Base-by-base conservation (phyloP, 352 stramenopile species). In the Phytophthora tubulina region DNA sequence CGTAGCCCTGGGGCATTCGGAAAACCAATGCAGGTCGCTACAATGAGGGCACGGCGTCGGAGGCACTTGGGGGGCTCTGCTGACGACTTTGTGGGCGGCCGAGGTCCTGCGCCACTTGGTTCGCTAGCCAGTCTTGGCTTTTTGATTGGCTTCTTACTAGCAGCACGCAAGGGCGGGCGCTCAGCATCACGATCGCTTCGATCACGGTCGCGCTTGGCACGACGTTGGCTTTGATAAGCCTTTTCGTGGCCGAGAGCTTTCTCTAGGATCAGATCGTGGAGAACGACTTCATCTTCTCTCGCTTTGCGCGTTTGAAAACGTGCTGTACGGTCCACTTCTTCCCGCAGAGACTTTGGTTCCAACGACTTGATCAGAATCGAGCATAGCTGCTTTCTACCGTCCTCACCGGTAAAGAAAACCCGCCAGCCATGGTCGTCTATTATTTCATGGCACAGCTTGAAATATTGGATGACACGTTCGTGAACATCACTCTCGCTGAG, bases 251-350 rank as follows among this genome's bases (percentile, higher is more conserved):
- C 32, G 3, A 55, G 33, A 0, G 33, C 44, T 11, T 55, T 51
- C 6, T 64, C 56, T 7, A 55, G 39, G 3, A 64, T 27, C 4
- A 53, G 35, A 11, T 64, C 56, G 9, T 55, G 44, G 2, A 54
- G 44, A 4, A 46, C 4, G 9, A 55, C n/a, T 21, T 64, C 15
- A 13, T 38, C 56, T 46, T 55, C 56, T 6, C 36, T 54, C 3
- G 42, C 56, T 46, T 49, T 46, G 44, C 56, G 56, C 44, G n/a
- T 15, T 17, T 64, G 56, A 11, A 64, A 55, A 17, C 56, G 44
- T 9, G 14, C 13, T 0, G 32, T 41, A 3, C 32, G 9, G 7
- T 57, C 8, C 10, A 51, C 32, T 32, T 66, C 21, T 4, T 66
- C 58, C 1, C 13, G 13, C 11, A 66, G 35, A 10, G 45, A 4